Evolutionary conservation across 352 stramenopile genomes (phyloP).

Genomic region (Phytopythium chamaehyphon): DNA sequence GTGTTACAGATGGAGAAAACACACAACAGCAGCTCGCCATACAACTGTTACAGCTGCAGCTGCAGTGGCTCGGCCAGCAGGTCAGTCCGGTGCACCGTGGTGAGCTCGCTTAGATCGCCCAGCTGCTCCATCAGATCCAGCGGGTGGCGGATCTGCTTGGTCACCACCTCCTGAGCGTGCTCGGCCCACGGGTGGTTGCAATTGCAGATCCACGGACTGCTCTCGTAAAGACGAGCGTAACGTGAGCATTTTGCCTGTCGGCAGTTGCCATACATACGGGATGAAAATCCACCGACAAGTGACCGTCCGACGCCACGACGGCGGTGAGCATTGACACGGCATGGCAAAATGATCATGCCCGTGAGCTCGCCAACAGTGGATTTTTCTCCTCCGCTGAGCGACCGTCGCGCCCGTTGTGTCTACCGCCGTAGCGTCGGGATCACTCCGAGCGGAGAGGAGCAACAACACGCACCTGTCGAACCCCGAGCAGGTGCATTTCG

Average conservation of each 20-base stretch:
- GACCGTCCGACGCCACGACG: slow-evolving; percentile 1
- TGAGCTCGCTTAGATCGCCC: slow-evolving; percentile 42
- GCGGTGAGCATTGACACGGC: background rate
- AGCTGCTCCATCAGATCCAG: slow-evolving; percentile 43
- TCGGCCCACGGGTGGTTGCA: slow-evolving; percentile 66
- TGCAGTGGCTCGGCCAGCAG: slow-evolving; percentile 40
- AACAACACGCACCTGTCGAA: slow-evolving; percentile 57
- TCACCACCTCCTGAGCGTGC: slow-evolving; percentile 46
- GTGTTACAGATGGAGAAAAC: too few species aligned
- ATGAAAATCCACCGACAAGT: slow-evolving; percentile 1
- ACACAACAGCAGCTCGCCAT: background rate
- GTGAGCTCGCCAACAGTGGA: background rate
- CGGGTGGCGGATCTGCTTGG: slow-evolving; percentile 38
- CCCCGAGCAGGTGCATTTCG: slow-evolving; percentile 46
- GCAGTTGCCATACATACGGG: background rate
- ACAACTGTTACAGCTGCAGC: slow-evolving; percentile 21
- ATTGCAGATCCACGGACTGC: slow-evolving; percentile 79
- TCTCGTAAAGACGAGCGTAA: background rate
- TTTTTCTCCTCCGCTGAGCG: background rate
- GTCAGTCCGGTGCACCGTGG: slow-evolving; percentile 50
- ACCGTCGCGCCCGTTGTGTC: too few species aligned
- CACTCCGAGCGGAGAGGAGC: background rate
- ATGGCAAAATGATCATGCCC: background rate
- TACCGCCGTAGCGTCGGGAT: background rate
- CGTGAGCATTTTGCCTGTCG: background rate